These are phyloP conservation scores for Meripilus lineatus DNA, from an alignment of 1,284 basidiomycete species.

Conservation along the genomic window DNA sequence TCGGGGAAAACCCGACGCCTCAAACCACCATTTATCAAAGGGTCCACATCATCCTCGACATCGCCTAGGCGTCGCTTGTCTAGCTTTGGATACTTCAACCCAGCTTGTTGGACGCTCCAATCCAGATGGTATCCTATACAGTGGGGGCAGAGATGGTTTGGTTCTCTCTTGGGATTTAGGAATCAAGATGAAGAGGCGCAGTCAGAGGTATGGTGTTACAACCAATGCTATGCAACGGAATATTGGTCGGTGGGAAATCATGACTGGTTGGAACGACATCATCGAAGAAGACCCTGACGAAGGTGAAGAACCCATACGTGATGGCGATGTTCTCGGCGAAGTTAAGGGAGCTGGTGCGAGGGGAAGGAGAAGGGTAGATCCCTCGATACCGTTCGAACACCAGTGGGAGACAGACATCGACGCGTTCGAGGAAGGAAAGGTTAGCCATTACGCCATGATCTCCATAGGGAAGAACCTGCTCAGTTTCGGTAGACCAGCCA, in stretches of 20 bases:
- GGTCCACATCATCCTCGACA: constrained; percentile 64
- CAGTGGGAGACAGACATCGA: constrained; percentile 74
- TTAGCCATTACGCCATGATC: constrained; percentile 27
- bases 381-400: constrained; percentile 58
- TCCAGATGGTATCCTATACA: constrained; percentile 91
- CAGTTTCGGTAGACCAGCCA: constrained; percentile 38
- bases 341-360: constrained; percentile 39
- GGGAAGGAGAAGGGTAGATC: constrained; percentile 20
- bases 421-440: constrained; percentile 40
- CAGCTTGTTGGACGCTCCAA: constrained; percentile 51
- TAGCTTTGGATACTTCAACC: constrained; percentile 85
- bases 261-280: constrained; percentile 77
- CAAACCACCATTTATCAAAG: constrained; percentile 33
- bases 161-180: constrained; percentile 90
- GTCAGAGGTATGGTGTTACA: constrained; percentile 30
- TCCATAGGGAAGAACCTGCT: not conserved
- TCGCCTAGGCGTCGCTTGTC: constrained; percentile 80
- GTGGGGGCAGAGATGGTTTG: constrained; percentile 89
- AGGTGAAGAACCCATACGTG: constrained; percentile 47
- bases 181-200: constrained; percentile 50
- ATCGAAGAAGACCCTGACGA: constrained; percentile 56
- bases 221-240: constrained; percentile 23
- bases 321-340: constrained; percentile 74
- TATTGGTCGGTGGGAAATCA: constrained; percentile 58
- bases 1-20: constrained; percentile 21